Evolutionary conservation across 441 rosid species (phyloP), one percentile per base, ranked within the genome.

Genomic region (Jatropha multifida): DNA sequence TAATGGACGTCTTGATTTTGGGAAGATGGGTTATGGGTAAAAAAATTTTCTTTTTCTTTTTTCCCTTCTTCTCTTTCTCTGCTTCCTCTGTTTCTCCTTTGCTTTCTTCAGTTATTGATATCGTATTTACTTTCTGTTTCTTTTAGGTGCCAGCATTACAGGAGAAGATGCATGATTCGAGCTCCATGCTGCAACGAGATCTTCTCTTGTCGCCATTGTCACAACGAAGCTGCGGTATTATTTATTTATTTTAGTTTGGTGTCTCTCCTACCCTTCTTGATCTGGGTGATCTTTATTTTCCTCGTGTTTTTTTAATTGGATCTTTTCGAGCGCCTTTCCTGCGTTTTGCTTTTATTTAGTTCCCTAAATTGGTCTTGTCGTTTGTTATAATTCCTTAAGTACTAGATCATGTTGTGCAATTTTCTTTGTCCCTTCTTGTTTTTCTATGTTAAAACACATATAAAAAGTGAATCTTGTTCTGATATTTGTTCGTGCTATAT

Each of bases 161-260:
- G 88, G 86, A 90, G 99, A 81, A 92, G 99, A 81, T 95, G 99
- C 83, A 74, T 26, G 88, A 90, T 95, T 89, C 84, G 99, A 82
- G 92, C 98, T 81, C 94, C 98, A 5, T 95, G 98, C 73, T 95
- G 99, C 88, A 92, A 93, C 81, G 98, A 93, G 90, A 86, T 92
- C 81, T 95, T 86, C 78, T 64, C 84, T 70, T 95, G 99, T 84
- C 97, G 99, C 74, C 99, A 93, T 87, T 95, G 99, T 81, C 99
- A 95, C 86, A 90, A 93, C 78, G 98, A 93, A 83, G 88, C 88
- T 62, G 77, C 87, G 81, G 99, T 95, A 90, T 61, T 60, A 27
- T 74, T 41, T 73, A 8, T 42, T 8, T 8, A 42, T 42, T 42
- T 11, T 8, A 56, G 7, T 52, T 20, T 4, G 59, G 66, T 41